Base-by-base conservation (phyloP, 495 filamentous ascomycete species). In the Neurospora sublineolata region DNA sequence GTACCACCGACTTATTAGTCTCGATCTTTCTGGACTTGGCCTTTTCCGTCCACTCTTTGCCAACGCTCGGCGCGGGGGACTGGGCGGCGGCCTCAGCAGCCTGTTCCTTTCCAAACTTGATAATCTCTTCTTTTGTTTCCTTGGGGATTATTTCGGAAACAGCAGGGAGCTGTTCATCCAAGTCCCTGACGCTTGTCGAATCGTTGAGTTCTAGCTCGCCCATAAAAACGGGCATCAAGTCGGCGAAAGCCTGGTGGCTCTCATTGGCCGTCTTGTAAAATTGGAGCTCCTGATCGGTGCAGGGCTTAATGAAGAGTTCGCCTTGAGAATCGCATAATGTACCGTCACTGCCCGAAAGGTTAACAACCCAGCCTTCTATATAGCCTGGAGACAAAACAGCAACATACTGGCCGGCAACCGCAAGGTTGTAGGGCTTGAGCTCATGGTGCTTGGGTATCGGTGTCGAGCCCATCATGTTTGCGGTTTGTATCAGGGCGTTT, bases 331-430 rank as follows among this genome's bases (percentile, higher is more conserved):
- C 93, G 78, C 90, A 94, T 73, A 97, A 89, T 60, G 97, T 94
- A 74, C 95, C 95, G 64, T 95, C 94, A 82, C 94, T 98, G 80
- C 68, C 70, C 72, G 39, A 23, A 68, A 67, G 30, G 67, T 70
- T 69, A 68, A 67, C 42, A 70, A 77, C 27, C 46, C 9, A 64
- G 52, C 23, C 37, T 33, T 33, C 33, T 33, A 33, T 33, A 33
- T 0, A 23, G 64, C 42, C 27, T 67, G 16, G 68, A 44, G 70
- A 4, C 40, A 12, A n/a, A 39, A 60, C 73, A 69, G 73, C 46
- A 68, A 90, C 94, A 87, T 86, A 97, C 94, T 99, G 95, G 83
- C 95, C 95, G 70, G 95, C 95, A 68, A 94, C 94, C 68, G 89
- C 92, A 81, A 93, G 87, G 76, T 91, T 89, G 78, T 91, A 97